These are phyloP conservation scores for Tetracladium setigerum DNA, from an alignment of 495 filamentous ascomycete genomes.

Conservation along the genomic window DNA sequence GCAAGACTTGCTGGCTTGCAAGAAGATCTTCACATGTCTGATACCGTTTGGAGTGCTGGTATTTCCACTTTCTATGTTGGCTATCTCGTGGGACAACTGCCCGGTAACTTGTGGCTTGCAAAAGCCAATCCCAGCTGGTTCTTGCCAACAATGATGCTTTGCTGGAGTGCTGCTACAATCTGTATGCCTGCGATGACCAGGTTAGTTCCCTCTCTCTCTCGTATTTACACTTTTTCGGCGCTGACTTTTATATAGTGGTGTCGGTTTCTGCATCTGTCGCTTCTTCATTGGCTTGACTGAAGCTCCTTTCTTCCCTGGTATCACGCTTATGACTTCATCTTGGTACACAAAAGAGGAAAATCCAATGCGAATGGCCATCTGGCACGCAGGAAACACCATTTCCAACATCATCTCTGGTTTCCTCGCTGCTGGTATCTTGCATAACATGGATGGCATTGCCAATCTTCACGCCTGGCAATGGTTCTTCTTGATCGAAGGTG, in stretches of 20 bases:
- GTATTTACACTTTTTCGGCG: constrained; percentile 34
- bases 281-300: constrained; percentile 64
- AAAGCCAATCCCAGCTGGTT: background rate
- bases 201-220: constrained; percentile 11
- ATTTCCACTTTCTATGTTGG: constrained; percentile 44
- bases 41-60: constrained; percentile 57
- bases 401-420: constrained; percentile 59
- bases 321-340: constrained; percentile 39
- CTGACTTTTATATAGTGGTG: constrained; percentile 32
- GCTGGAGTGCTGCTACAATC: constrained; percentile 36
- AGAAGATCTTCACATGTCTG: constrained; percentile 51
- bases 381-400: constrained; percentile 55
- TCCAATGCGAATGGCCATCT: constrained; percentile 45
- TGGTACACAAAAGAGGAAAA: constrained; percentile 51
- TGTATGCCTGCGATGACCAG: constrained; percentile 37
- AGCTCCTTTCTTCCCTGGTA: constrained; percentile 41
- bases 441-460: constrained; percentile 27
- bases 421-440: constrained; percentile 49
- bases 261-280: constrained; percentile 52
- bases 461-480: background rate
- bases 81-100: constrained; percentile 26
- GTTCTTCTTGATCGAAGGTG: constrained; percentile 19
- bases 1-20: constrained; percentile 64
- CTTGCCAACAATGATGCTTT: constrained; percentile 18
- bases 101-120: constrained; percentile 35